Evolutionary conservation across 306 rosid species (phyloP), one percentile per base, ranked within the genome.

Genomic region (Quercus alba): DNA sequence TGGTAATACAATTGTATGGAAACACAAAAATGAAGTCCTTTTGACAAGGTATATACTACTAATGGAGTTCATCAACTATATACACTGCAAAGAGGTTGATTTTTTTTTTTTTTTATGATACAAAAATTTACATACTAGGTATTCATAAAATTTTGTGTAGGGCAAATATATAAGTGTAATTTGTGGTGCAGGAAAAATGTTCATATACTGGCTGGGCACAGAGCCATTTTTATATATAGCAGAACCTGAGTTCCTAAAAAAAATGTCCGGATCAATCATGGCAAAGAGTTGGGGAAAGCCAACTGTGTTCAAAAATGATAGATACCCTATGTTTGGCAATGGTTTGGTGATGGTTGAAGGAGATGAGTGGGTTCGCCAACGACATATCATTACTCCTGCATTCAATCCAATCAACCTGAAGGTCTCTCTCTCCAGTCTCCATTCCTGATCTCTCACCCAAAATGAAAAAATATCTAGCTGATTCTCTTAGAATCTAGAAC

Each of bases 271-370:
- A 4, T 89, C 77, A 76, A 93, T 93, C 4, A 11, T 86, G 72
- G 97, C 88, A 0, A 91, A 88, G 86, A 75, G 82, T 21, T 93
- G 98, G 98, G 98, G 98, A 46, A 93, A 93, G 75, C 97, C 97
- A 1, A 73, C 75, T 0, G 94, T 93, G 58, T 93, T 93, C 73
- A 82, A 75, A 81, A 84, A 81, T 15, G 98, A 93, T 14, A 86
- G 98, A 79, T 77, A 80, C 0, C 26, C 98, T 17, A 85, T 93
- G 98, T 93, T 93, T 76, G 98, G 98, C 1, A 89, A 85, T 6
- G 97, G 98, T 75, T 81, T 93, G 56, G 13, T 93, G 25, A 89
- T 91, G 97, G 75, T 77, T 18, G 98, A 93, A 82, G 98, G 98
- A 2, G 87, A 87, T 5, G 85, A 90, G 17, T 93, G 98, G 98